These are phyloP conservation scores for Dactylonectria macrodidyma DNA, from an alignment of 2,329 filamentous ascomycete species.

Conservation along the genomic window DNA sequence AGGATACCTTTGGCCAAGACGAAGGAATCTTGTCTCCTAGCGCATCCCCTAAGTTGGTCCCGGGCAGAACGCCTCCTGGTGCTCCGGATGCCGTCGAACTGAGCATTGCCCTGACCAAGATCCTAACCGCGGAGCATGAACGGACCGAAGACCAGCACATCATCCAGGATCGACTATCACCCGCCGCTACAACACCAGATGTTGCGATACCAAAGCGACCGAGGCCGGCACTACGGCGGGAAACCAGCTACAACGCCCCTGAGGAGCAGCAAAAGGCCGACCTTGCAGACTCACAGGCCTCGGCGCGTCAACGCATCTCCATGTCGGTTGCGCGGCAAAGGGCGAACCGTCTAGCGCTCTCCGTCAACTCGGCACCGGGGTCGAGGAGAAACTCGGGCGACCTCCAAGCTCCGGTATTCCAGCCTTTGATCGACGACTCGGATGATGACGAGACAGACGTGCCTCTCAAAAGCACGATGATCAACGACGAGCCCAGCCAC, in stretches of 20 bases:
- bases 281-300: slow-evolving; percentile 55
- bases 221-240: slow-evolving; percentile 58
- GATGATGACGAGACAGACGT: slow-evolving; percentile 46
- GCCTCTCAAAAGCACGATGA: slow-evolving; percentile 31
- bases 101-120: slow-evolving; percentile 56
- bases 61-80: slow-evolving; percentile 48
- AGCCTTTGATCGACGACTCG: slow-evolving; percentile 51
- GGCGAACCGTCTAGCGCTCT: slow-evolving; percentile 57
- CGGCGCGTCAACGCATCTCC: slow-evolving; percentile 56
- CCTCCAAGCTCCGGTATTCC: slow-evolving; percentile 50
- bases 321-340: slow-evolving; percentile 58
- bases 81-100: slow-evolving; percentile 58
- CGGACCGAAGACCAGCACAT: slow-evolving; percentile 46
- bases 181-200: slow-evolving; percentile 38
- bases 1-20: slow-evolving; percentile 31
- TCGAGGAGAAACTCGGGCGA: slow-evolving; percentile 55
- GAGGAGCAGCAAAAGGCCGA: slow-evolving; percentile 58
- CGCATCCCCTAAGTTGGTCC: slow-evolving; percentile 45
- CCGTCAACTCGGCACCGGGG: slow-evolving; percentile 54
- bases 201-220: slow-evolving; percentile 44
- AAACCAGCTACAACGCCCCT: slow-evolving; percentile 60
- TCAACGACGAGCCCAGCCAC: slow-evolving; percentile 40
- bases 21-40: slow-evolving; percentile 46
- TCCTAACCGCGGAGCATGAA: slow-evolving; percentile 53
- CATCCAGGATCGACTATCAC: slow-evolving; percentile 31